These are phyloP conservation scores for Aegilops bicornis DNA, from an alignment of 176 grass and related monocot genomes.

Conservation along the genomic window DNA sequence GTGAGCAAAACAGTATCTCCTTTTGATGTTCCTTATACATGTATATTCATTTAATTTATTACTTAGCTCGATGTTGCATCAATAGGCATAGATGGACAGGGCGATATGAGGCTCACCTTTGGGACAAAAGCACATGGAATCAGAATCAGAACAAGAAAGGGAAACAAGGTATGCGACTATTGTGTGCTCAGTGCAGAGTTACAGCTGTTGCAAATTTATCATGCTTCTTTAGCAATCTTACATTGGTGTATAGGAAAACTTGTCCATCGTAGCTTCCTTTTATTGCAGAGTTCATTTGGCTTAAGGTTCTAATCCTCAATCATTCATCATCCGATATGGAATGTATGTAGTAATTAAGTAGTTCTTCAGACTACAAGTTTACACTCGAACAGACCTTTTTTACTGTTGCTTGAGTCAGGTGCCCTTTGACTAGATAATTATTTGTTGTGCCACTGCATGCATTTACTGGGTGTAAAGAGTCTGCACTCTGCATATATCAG, in stretches of 20 bases:
- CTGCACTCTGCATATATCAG: neutral
- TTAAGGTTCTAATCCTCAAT: neutral
- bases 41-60: slow-evolving; percentile 7
- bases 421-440: neutral
- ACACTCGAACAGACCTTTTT: neutral
- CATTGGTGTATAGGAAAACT: neutral
- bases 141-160: slow-evolving; percentile 99
- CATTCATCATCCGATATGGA: slow-evolving; percentile 11
- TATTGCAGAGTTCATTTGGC: slow-evolving; percentile 1
- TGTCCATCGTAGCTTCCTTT: neutral
- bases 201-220: neutral
- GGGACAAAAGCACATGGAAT: slow-evolving; percentile 99
- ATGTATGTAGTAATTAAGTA: neutral
- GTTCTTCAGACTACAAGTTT: neutral
- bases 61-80: slow-evolving; percentile 15
- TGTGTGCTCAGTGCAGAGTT: slow-evolving; percentile 10
- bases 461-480: slow-evolving; percentile 2
- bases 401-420: neutral
- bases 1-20: neutral
- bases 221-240: neutral
- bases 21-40: neutral
- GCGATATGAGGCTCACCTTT: slow-evolving; percentile 97
- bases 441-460: neutral
- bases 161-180: slow-evolving; percentile 71
- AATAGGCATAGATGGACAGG: slow-evolving; percentile 98